phyloP scores from a whole-genome alignment of 208 protist genomes.

The Strigomonas culicis region DNA sequence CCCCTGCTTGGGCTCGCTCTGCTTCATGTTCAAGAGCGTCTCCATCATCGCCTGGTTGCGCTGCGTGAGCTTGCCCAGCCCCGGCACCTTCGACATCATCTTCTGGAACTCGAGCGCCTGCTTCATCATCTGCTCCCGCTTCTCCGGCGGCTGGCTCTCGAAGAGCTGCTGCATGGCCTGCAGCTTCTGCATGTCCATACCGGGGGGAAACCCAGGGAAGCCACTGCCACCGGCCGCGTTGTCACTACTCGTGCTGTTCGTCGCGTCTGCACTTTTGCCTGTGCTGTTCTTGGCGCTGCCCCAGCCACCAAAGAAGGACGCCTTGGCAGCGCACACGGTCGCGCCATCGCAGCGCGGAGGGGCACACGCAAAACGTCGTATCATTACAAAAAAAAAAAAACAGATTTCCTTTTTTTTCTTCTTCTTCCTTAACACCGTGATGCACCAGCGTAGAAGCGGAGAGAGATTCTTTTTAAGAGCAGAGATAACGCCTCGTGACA shows the following conservation, averaged over 20 bases:
- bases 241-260: conserved; percentile 4
- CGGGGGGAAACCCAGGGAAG: conserved; percentile 34
- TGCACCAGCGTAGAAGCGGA: neutral
- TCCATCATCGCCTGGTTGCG: conserved; percentile 71
- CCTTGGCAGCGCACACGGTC: no score
- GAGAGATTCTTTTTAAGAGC: no score
- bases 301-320: conserved; percentile 4
- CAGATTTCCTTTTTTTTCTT: neutral
- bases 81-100: conserved; percentile 68
- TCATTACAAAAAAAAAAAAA: conserved; percentile 5
- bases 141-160: conserved; percentile 61
- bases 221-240: neutral
- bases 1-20: conserved; percentile 18
- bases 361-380: neutral
- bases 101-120: conserved; percentile 83
- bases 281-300: conserved; percentile 9
- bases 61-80: conserved; percentile 63
- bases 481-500: no score
- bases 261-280: neutral
- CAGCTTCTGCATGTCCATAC: conserved; percentile 60
- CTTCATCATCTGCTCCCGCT: conserved; percentile 81
- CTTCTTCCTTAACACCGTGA: neutral
- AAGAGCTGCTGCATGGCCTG: conserved; percentile 76
- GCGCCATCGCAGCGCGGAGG: neutral
- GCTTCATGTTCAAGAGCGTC: conserved; percentile 68